These are phyloP conservation scores for Kregervanrija fluxuum DNA, from an alignment of 805 yeast genomes.

Conservation along the genomic window DNA sequence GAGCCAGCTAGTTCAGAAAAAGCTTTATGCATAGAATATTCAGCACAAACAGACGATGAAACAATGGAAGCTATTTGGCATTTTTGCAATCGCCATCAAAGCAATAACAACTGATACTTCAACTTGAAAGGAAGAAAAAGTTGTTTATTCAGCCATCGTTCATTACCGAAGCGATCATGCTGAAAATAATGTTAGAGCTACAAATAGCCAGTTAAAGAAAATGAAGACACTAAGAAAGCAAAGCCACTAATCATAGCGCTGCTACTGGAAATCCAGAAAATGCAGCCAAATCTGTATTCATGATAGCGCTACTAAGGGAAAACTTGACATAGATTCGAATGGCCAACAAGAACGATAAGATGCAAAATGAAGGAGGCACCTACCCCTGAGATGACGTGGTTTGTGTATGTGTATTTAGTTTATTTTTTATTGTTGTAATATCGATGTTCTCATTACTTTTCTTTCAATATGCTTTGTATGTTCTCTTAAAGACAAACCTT, in stretches of 20 bases:
- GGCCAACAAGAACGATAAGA: too few relatives aligned
- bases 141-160: not conserved
- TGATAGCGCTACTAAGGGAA: not conserved
- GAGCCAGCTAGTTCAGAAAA: slow-evolving; percentile 19
- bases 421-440: not conserved
- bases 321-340: not conserved
- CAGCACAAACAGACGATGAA: slow-evolving; percentile 32
- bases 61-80: slow-evolving; percentile 35
- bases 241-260: not conserved
- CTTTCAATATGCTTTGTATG: too few relatives aligned
- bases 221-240: slow-evolving; percentile 1
- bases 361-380: too few relatives aligned
- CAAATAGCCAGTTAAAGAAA: slow-evolving; percentile 2
- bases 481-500: too few relatives aligned
- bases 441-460: not conserved
- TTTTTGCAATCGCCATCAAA: slow-evolving; percentile 26
- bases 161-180: not conserved
- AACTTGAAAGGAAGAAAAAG: slow-evolving; percentile 20
- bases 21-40: slow-evolving; percentile 37
- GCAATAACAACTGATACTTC: slow-evolving; percentile 33
- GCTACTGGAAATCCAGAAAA: too few relatives aligned
- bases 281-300: too few relatives aligned
- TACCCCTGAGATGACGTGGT: too few relatives aligned
- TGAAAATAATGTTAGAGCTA: not conserved
- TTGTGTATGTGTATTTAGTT: not conserved